A percentile compares a stretch with the other conserved stretches of the same genome.
These are phyloP conservation scores for Lactuca saligna DNA, from an alignment of 129 eudicot genomes.

Conservation along the genomic window DNA sequence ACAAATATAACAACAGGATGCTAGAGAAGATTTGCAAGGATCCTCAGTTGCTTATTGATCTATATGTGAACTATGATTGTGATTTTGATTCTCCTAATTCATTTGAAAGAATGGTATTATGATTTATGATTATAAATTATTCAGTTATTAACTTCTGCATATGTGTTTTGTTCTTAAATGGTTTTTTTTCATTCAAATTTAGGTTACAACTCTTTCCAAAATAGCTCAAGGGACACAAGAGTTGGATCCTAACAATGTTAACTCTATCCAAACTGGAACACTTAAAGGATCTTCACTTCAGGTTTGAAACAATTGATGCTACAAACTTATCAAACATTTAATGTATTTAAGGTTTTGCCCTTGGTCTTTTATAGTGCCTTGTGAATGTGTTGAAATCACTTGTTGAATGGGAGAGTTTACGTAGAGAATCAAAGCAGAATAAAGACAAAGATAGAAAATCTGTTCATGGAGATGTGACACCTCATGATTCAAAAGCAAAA, in stretches of 20 bases:
- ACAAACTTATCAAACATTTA: neutral
- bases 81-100: conserved; percentile 90
- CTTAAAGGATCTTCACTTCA: conserved; percentile 86
- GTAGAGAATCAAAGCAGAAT: conserved; percentile 54
- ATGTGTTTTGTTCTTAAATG: conserved; percentile 4
- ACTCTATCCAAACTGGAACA: conserved; percentile 62
- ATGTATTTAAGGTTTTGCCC: neutral
- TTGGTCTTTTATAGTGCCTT: conserved; percentile 53
- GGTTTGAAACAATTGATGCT: conserved; percentile 34
- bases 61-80: conserved; percentile 89
- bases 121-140: conserved; percentile 5
- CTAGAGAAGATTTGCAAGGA: conserved; percentile 87
- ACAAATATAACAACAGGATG: conserved; percentile 52
- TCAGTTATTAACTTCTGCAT: neutral
- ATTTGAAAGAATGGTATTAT: conserved; percentile 70
- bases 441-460: conserved; percentile 40
- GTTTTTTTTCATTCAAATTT: conserved; percentile 15
- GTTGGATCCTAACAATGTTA: conserved; percentile 67
- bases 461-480: conserved; percentile 35
- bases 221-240: conserved; percentile 87
- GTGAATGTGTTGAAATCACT: conserved; percentile 81
- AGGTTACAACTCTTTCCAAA: conserved; percentile 80
- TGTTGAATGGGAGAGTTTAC: conserved; percentile 78
- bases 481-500: conserved; percentile 37
- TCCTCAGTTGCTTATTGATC: conserved; percentile 86